Percentiles rank a stretch among this genome's conserved stretches.
Evolutionary conservation across 2,329 filamentous ascomycete genomes (phyloP).

Genomic region (Aspergillus ochraceus): DNA sequence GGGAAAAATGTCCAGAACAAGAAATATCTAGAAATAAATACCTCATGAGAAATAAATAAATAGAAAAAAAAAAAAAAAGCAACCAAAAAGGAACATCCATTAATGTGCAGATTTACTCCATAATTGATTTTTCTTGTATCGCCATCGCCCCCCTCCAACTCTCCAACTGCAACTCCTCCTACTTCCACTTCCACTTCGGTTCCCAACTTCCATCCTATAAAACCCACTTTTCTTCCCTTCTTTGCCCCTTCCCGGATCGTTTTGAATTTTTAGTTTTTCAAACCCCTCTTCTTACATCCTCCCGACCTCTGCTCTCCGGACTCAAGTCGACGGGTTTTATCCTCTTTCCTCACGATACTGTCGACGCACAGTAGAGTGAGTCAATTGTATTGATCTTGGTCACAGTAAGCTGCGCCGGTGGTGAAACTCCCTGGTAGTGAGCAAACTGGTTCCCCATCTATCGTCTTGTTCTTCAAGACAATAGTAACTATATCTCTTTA

Average conservation of each 20-base stretch:
- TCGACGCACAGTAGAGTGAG: neutral
- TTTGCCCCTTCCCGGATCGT: neutral
- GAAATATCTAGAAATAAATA: neutral
- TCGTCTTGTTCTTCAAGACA: neutral
- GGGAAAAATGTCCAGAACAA: neutral
- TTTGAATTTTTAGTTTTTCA: neutral
- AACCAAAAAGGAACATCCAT: neutral
- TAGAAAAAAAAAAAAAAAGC: too few relatives aligned
- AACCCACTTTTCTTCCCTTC: neutral
- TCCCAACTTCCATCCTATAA: neutral
- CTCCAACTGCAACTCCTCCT: too few relatives aligned
- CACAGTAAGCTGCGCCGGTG: constrained; percentile 21
- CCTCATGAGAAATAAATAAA: neutral
- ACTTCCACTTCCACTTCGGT: neutral
- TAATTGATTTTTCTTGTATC: neutral
- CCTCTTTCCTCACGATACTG: neutral
- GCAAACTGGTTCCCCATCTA: constrained; percentile 9
- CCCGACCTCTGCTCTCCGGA: neutral
- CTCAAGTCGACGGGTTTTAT: neutral
- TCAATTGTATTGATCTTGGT: constrained; percentile 1
- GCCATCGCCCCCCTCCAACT: neutral
- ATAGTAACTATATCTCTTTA: neutral
- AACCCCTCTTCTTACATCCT: neutral
- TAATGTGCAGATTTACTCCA: neutral
- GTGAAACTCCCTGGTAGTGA: constrained; percentile 23